Evolutionary conservation across 768 basidiomycete species (phyloP).

Genomic region (Rhodosporidiobolus odoratus): DNA sequence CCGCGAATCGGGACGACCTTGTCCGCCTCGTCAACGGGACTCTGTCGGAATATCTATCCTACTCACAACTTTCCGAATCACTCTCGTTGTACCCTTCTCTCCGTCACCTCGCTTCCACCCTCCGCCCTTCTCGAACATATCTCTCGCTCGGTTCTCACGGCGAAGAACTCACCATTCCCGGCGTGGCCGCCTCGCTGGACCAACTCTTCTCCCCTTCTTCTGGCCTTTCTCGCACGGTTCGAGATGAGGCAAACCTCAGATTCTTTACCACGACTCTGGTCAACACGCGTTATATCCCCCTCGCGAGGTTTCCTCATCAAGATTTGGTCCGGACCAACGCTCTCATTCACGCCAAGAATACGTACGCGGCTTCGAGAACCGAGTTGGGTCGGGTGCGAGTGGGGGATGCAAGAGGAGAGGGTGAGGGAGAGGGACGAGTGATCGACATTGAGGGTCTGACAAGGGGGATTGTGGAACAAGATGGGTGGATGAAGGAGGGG

Average conservation of each 20-base stretch:
- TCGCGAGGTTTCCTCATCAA: conserved; percentile 34
- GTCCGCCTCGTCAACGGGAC: conserved; percentile 15
- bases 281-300: conserved; percentile 34
- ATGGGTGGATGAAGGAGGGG: conserved; percentile 26
- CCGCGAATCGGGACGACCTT: conserved; percentile 20
- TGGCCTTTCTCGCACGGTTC: conserved; percentile 5
- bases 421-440: conserved; percentile 1
- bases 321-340: conserved; percentile 33
- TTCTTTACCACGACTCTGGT: conserved; percentile 32
- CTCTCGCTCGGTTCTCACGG: conserved; percentile 33
- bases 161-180: conserved; percentile 15
- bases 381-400: too few species aligned
- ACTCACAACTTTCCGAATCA: neutral
- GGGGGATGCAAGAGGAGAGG: too few species aligned
- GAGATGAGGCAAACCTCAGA: conserved; percentile 19
- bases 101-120: neutral
- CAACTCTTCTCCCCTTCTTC: conserved; percentile 4
- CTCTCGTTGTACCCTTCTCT: neutral
- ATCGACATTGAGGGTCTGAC: conserved; percentile 28
- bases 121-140: conserved; percentile 33
- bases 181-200: conserved; percentile 20
- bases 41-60: neutral
- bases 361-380: neutral
- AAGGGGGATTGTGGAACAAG: conserved; percentile 17
- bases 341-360: conserved; percentile 25